Conservation (phyloP, 2,329 filamentous ascomycete genomes). For the Cladophialophora psammophila region DNA sequence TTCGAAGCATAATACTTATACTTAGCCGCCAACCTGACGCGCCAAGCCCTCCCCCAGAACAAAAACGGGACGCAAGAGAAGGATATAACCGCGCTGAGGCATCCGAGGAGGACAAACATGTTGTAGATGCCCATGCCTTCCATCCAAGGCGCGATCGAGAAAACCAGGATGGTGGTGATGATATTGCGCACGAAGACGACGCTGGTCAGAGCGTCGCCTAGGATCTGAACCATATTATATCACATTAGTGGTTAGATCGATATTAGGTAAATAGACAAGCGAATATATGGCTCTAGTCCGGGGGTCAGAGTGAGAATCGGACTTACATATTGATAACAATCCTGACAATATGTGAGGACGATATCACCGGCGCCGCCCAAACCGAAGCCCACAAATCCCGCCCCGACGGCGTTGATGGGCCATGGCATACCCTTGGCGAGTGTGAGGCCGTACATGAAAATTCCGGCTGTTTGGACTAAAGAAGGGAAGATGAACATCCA, state of each 20-base stretch:
- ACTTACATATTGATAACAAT: slow-evolving; percentile 44
- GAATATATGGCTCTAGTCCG: not conserved
- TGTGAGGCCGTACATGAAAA: slow-evolving; percentile 52
- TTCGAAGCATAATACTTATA: too few species aligned
- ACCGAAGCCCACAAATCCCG: slow-evolving; percentile 49
- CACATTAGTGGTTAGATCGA: not conserved
- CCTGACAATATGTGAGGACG: slow-evolving; percentile 44
- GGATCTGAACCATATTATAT: not conserved
- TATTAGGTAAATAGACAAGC: not conserved
- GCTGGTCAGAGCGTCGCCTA: slow-evolving; percentile 53
- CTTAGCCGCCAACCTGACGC: too few species aligned
- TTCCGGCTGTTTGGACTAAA: slow-evolving; percentile 43
- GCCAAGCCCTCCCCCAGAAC: too few species aligned
- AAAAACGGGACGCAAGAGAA: too few species aligned
- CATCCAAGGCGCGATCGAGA: slow-evolving; percentile 53
- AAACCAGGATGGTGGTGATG: slow-evolving; percentile 54
- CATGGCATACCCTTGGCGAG: slow-evolving; percentile 39
- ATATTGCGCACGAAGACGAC: slow-evolving; percentile 55
- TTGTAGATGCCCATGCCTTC: slow-evolving; percentile 47
- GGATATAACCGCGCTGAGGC: not conserved
- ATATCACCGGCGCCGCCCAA: slow-evolving; percentile 40
- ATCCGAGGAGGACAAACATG: slow-evolving; percentile 48
- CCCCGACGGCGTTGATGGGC: slow-evolving; percentile 42
- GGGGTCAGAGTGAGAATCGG: not conserved
- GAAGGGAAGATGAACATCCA: slow-evolving; percentile 45